These are phyloP conservation scores for Candida ficus DNA, from an alignment of 805 yeast species.

Conservation along the genomic window DNA sequence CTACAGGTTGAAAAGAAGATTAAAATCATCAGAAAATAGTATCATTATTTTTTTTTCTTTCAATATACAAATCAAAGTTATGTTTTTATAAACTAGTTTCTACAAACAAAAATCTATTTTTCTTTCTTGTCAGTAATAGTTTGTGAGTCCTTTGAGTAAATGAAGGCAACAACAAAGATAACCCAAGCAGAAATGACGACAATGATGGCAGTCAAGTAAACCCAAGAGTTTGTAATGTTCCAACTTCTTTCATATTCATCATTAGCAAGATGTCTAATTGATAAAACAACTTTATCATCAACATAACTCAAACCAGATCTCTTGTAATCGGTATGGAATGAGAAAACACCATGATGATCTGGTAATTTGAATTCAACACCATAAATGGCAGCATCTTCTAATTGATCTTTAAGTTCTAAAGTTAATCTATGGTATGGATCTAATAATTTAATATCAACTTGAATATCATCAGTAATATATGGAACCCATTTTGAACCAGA, in stretches of 20 bases:
- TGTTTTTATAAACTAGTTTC: no score
- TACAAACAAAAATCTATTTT: constrained; percentile 11
- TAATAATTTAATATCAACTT: constrained; percentile 81
- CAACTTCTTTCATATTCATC: constrained; percentile 92
- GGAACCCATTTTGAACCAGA: constrained; percentile 65
- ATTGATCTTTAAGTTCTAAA: constrained; percentile 38
- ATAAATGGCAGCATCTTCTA: constrained; percentile 38
- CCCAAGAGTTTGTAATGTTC: constrained; percentile 92
- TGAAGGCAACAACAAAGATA: constrained; percentile 62
- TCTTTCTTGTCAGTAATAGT: constrained; percentile 18
- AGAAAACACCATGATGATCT: constrained; percentile 96
- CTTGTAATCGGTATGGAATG: constrained; percentile 72
- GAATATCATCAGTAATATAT: constrained; percentile 56
- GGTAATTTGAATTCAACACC: constrained; percentile 64
- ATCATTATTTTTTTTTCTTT: no score
- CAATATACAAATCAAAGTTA: no score
- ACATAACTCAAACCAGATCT: constrained; percentile 71
- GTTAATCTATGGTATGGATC: constrained; percentile 91
- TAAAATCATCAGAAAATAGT: constrained; percentile 13
- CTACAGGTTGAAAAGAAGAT: constrained; percentile 11
- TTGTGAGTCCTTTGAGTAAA: constrained; percentile 21
- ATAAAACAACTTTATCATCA: constrained; percentile 59
- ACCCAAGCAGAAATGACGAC: constrained; percentile 76
- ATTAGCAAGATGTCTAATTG: constrained; percentile 91
- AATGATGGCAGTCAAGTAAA: constrained; percentile 67